These are phyloP conservation scores for Aspergillus clavatus DNA, from an alignment of 2,329 filamentous ascomycete species.

Conservation along the genomic window DNA sequence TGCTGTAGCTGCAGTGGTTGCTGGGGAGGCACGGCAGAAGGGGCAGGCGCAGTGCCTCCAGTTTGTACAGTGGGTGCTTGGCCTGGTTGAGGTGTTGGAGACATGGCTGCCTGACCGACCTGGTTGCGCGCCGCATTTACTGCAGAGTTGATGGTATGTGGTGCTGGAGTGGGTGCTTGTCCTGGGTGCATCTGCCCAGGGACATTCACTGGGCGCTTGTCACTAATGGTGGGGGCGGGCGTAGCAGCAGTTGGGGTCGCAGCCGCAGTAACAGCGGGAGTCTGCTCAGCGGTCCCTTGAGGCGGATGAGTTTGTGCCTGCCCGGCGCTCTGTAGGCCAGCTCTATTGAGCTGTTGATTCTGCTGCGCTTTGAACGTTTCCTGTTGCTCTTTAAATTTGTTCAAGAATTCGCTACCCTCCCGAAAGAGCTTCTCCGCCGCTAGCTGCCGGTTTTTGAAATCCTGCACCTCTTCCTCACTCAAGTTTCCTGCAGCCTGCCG, in stretches of 20 bases:
- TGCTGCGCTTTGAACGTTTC: conserved; percentile 40
- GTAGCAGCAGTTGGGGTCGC: conserved; percentile 15
- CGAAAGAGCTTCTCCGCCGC: conserved; percentile 38
- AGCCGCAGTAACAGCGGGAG: conserved; percentile 15
- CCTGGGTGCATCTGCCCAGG: conserved; percentile 28
- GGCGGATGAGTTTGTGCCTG: conserved; percentile 6
- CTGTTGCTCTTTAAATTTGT: conserved; percentile 47
- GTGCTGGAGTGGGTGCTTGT: conserved; percentile 34
- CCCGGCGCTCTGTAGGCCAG: conserved; percentile 13
- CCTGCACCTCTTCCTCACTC: conserved; percentile 40
- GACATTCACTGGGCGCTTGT: conserved; percentile 21
- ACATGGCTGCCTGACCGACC: conserved; percentile 34
- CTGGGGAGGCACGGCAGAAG: conserved; percentile 16
- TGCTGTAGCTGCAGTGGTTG: conserved; percentile 16
- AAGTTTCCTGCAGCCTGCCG: conserved; percentile 38
- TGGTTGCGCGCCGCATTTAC: conserved; percentile 43
- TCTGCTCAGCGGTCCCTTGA: conserved; percentile 18
- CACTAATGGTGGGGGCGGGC: conserved; percentile 3
- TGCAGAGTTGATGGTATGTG: conserved; percentile 47
- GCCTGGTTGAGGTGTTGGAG: conserved; percentile 32
- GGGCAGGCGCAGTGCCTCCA: conserved; percentile 21
- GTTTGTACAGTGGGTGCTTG: conserved; percentile 29
- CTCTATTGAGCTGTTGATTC: conserved; percentile 22
- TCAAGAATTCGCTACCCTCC: conserved; percentile 44
- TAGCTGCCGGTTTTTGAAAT: conserved; percentile 40